These are phyloP conservation scores for Nakazawaea populi DNA, from an alignment of 805 yeast genomes.

Conservation along the genomic window DNA sequence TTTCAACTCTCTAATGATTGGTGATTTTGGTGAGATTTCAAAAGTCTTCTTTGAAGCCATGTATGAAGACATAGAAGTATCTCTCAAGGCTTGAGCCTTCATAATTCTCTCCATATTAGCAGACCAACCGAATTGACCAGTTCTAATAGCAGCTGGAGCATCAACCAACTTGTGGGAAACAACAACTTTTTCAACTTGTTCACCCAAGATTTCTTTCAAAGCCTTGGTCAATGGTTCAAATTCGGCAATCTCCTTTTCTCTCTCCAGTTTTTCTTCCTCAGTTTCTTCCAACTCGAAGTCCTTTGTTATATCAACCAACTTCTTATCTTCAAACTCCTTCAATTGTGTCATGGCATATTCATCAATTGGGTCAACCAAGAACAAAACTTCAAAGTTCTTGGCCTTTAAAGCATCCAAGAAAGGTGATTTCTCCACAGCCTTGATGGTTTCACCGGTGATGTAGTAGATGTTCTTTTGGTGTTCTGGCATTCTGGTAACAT, in stretches of 20 bases:
- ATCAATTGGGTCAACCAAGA: slow-evolving; percentile 98
- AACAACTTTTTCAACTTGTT: slow-evolving; percentile 98
- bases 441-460: slow-evolving; percentile 97
- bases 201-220: slow-evolving; percentile 95
- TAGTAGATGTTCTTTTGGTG: slow-evolving; percentile 99
- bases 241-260: slow-evolving; percentile 91
- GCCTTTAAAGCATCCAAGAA: slow-evolving; percentile 98
- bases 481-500: slow-evolving; percentile 99
- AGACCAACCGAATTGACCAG: slow-evolving; percentile 99
- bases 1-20: slow-evolving; percentile 93
- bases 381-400: slow-evolving; percentile 96
- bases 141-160: slow-evolving; percentile 99
- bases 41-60: slow-evolving; percentile 99
- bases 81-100: slow-evolving; percentile 99
- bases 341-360: slow-evolving; percentile 99
- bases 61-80: slow-evolving; percentile 97
- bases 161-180: slow-evolving; percentile 96
- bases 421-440: slow-evolving; percentile 98
- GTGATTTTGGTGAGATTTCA: slow-evolving; percentile 95
- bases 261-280: slow-evolving; percentile 91
- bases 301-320: slow-evolving; percentile 97
- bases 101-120: slow-evolving; percentile 99
- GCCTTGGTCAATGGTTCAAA: slow-evolving; percentile 93
- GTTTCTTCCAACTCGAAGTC: slow-evolving; percentile 98
- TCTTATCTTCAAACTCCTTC: slow-evolving; percentile 99